A percentile compares a stretch with the other conserved stretches of the same genome.
Conservation (phyloP, 805 yeast genomes). For the Myxozyma lipomycoides region DNA sequence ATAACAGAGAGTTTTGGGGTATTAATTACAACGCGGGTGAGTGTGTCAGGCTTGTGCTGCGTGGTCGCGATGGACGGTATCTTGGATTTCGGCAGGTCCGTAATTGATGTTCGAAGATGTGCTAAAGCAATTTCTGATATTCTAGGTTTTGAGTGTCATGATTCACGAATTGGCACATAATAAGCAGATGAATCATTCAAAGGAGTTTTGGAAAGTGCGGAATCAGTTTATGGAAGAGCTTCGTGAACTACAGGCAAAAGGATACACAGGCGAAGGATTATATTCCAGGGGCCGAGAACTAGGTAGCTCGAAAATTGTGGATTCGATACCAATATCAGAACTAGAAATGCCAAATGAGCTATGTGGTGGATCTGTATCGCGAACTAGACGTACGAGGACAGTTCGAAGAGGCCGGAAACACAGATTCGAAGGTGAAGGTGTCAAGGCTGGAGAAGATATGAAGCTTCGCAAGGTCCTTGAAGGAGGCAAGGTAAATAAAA, state of each 20-base stretch:
- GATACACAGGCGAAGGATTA: constrained; percentile 30
- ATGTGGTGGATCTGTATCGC: constrained; percentile 25
- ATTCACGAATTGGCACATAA: constrained; percentile 30
- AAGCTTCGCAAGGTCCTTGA: constrained; percentile 17
- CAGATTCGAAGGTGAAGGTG: constrained; percentile 25
- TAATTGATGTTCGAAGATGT: neutral
- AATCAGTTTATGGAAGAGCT: constrained; percentile 24
- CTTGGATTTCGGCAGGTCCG: constrained; percentile 23
- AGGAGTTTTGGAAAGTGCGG: constrained; percentile 24
- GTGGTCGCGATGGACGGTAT: constrained; percentile 21
- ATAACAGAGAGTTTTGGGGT: constrained; percentile 28
- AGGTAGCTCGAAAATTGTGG: constrained; percentile 14
- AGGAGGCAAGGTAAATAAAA: constrained; percentile 22
- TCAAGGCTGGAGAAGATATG: constrained; percentile 20
- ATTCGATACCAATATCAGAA: constrained; percentile 15
- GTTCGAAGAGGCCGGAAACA: constrained; percentile 14
- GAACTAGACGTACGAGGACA: constrained; percentile 14
- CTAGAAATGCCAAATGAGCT: constrained; percentile 24
- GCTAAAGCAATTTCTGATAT: no score
- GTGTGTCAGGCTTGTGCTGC: constrained; percentile 22
- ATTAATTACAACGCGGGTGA: constrained; percentile 30
- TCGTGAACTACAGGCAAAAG: constrained; percentile 14
- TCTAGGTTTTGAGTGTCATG: constrained; percentile 26
- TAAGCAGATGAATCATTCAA: constrained; percentile 27
- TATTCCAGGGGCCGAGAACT: constrained; percentile 24